Conservation (phyloP, 768 basidiomycete genomes). For the Hericium rajendrae region DNA sequence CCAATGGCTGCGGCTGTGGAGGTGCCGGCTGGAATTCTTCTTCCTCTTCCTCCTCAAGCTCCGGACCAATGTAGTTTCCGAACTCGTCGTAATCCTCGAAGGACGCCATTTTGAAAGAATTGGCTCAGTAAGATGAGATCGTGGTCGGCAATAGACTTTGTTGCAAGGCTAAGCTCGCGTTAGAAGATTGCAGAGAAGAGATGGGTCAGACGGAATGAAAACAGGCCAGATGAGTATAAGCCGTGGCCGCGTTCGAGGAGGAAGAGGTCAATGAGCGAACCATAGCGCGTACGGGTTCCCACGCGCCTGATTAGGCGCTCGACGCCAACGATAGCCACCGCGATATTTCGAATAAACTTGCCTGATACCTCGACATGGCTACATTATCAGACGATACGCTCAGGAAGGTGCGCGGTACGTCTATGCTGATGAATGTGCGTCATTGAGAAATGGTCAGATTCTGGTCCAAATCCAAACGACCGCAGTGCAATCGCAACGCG, state of each 20-base stretch:
- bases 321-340: not conserved
- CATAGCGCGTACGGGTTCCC: not conserved
- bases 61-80: conserved; percentile 95
- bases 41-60: conserved; percentile 82
- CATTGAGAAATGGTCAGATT: conserved; percentile 44
- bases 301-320: conserved; percentile 1
- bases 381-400: conserved; percentile 61
- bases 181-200: not conserved
- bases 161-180: not conserved
- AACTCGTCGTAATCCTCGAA: conserved; percentile 86
- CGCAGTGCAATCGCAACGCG: conserved; percentile 75
- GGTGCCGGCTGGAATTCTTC: conserved; percentile 35
- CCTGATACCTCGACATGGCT: conserved; percentile 16
- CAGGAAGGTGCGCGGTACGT: conserved; percentile 44
- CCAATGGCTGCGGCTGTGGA: conserved; percentile 42
- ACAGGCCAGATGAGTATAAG: not conserved
- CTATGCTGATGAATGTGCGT: not conserved
- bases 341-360: not conserved
- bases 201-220: not conserved
- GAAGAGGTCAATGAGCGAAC: not conserved
- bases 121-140: not conserved
- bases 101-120: conserved; percentile 35
- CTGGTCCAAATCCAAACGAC: conserved; percentile 89
- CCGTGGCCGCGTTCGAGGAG: not conserved
- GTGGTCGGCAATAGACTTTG: not conserved